These are phyloP conservation scores for Podospora conica DNA, from an alignment of 495 filamentous ascomycete genomes.

Conservation along the genomic window DNA sequence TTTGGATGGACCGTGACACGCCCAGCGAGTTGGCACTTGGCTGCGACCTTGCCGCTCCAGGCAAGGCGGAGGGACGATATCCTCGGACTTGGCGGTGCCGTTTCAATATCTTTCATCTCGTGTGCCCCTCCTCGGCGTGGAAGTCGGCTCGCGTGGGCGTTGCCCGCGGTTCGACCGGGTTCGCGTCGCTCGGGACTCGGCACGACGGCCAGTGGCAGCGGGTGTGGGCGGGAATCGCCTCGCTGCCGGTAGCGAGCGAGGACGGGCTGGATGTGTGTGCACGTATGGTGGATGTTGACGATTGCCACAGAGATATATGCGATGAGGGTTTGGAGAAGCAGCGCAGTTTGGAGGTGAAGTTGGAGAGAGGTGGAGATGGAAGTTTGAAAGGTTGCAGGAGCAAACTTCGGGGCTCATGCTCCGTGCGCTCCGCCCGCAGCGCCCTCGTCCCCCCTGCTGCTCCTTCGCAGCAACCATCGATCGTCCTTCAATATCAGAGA, in stretches of 20 bases:
- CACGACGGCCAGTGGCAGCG: background rate
- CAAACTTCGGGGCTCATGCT: background rate
- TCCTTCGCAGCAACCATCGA: background rate
- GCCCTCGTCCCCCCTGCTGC: background rate
- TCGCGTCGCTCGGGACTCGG: background rate
- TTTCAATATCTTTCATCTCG: background rate
- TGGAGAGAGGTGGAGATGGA: too few relatives aligned
- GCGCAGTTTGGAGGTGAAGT: background rate
- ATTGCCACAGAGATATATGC: background rate
- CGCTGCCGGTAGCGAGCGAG: background rate
- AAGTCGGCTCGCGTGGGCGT: background rate
- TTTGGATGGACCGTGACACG: background rate
- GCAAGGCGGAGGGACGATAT: background rate
- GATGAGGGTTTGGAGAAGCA: background rate
- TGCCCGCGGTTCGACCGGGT: background rate
- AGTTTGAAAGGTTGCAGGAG: background rate
- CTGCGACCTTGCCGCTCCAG: slow-evolving; percentile 2
- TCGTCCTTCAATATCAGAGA: too few relatives aligned
- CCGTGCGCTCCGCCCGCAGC: too few relatives aligned
- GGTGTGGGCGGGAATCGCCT: background rate
- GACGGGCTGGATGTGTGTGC: background rate
- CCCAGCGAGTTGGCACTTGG: background rate
- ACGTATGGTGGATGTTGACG: background rate
- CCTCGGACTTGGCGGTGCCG: background rate
- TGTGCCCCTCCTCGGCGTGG: background rate